Percentiles rank a stretch among this genome's conserved stretches.
Conservation (phyloP, 768 basidiomycete genomes). For the Coprinopsis strossmayeri region DNA sequence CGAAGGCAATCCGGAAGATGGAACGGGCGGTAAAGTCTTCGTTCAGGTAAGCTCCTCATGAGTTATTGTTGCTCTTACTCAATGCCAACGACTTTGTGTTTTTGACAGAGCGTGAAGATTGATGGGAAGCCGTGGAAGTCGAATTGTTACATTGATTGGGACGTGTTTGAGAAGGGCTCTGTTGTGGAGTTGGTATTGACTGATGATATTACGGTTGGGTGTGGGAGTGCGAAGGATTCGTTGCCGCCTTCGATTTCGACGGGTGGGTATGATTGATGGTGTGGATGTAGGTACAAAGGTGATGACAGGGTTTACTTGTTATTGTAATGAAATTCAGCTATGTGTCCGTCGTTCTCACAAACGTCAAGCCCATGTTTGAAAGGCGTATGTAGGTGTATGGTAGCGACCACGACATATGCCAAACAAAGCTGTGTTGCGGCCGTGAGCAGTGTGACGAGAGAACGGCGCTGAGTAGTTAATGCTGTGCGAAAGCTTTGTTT, state of each 20-base stretch:
- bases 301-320: no score
- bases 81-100: neutral
- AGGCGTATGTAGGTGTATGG: no score
- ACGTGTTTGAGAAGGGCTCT: constrained; percentile 48
- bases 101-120: constrained; percentile 44
- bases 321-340: no score
- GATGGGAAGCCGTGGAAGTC: constrained; percentile 54
- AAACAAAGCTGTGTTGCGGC: no score
- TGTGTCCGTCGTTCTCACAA: no score
- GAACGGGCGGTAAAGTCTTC: constrained; percentile 49
- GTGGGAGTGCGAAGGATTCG: constrained; percentile 38
- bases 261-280: constrained; percentile 46
- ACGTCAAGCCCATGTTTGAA: no score
- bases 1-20: constrained; percentile 42
- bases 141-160: constrained; percentile 62
- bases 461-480: no score
- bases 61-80: neutral
- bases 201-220: constrained; percentile 43
- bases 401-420: no score
- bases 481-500: no score
- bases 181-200: constrained; percentile 51
- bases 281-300: no score
- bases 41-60: constrained; percentile 38
- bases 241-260: constrained; percentile 60
- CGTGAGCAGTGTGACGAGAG: no score